Conservation (phyloP, 495 filamentous ascomycete species). For the Parathielavia appendiculata region DNA sequence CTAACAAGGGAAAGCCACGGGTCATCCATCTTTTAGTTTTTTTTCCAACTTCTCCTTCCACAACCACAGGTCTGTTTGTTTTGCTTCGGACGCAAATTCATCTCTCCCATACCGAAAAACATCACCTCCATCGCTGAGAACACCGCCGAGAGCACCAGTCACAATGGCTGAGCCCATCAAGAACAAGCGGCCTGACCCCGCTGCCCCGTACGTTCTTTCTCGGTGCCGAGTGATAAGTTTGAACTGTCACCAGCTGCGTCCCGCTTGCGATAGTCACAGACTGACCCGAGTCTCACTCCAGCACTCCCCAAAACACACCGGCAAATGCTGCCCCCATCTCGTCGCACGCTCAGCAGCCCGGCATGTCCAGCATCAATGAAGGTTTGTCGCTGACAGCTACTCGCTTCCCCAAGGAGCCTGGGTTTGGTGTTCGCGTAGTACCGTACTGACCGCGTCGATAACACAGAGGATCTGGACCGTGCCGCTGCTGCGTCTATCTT, state of each 20-base stretch:
- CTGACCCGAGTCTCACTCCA: conserved; percentile 39
- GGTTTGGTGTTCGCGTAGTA: neutral
- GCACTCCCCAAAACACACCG: conserved; percentile 95
- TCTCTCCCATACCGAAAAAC: conserved; percentile 1
- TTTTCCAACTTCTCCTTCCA: conserved; percentile 17
- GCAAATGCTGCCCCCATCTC: conserved; percentile 93
- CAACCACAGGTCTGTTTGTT: conserved; percentile 7
- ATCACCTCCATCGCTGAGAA: conserved; percentile 14
- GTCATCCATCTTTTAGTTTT: conserved; percentile 10
- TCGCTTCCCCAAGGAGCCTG: conserved; percentile 26
- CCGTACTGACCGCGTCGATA: conserved; percentile 15
- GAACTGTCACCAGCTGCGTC: conserved; percentile 1
- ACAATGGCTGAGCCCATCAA: conserved; percentile 86
- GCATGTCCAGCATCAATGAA: conserved; percentile 94
- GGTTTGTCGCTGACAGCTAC: conserved; percentile 52
- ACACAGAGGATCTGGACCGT: conserved; percentile 86
- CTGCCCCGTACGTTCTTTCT: conserved; percentile 61
- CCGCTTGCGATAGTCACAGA: conserved; percentile 19
- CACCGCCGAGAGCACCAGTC: neutral
- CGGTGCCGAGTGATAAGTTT: conserved; percentile 2
- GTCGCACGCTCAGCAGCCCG: conserved; percentile 93
- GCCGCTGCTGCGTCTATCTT: conserved; percentile 84
- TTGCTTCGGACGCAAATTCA: conserved; percentile 5
- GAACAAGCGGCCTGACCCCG: conserved; percentile 79
- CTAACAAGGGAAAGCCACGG: conserved; percentile 19